These are phyloP conservation scores for Blechomonas ayalai DNA, from an alignment of 208 protist genomes.

Conservation along the genomic window DNA sequence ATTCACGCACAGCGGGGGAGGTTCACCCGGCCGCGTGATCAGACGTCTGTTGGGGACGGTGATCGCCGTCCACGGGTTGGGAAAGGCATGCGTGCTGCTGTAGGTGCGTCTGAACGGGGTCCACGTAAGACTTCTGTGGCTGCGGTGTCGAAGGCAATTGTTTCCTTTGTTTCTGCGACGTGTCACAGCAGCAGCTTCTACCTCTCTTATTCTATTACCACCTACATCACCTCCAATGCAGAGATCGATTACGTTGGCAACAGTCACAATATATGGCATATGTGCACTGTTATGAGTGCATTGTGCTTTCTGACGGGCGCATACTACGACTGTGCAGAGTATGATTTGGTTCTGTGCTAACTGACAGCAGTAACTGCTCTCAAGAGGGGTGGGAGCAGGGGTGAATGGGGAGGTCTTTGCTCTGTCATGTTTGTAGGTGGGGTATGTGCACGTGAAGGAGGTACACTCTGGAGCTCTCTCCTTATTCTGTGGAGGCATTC, in stretches of 20 bases:
- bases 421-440: too few species aligned
- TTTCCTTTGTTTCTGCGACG: too few species aligned
- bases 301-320: conserved; percentile 32
- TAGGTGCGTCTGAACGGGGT: too few species aligned
- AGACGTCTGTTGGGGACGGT: too few species aligned
- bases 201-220: conserved; percentile 14
- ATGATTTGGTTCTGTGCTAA: conserved; percentile 28
- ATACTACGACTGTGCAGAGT: conserved; percentile 64
- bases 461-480: too few species aligned
- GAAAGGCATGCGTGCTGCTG: too few species aligned
- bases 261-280: conserved; percentile 68
- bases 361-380: neutral
- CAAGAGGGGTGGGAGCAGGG: neutral
- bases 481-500: too few species aligned
- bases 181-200: too few species aligned
- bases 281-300: conserved; percentile 38
- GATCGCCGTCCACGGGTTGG: too few species aligned
- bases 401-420: neutral
- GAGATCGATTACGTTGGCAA: conserved; percentile 58
- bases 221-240: conserved; percentile 25
- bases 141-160: too few species aligned
- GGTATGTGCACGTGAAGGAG: too few species aligned
- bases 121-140: too few species aligned
- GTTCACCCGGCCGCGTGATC: neutral
- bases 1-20: conserved; percentile 1